Base-by-base conservation (phyloP, 2,329 filamentous ascomycete species). In the Fusarium camptoceras region DNA sequence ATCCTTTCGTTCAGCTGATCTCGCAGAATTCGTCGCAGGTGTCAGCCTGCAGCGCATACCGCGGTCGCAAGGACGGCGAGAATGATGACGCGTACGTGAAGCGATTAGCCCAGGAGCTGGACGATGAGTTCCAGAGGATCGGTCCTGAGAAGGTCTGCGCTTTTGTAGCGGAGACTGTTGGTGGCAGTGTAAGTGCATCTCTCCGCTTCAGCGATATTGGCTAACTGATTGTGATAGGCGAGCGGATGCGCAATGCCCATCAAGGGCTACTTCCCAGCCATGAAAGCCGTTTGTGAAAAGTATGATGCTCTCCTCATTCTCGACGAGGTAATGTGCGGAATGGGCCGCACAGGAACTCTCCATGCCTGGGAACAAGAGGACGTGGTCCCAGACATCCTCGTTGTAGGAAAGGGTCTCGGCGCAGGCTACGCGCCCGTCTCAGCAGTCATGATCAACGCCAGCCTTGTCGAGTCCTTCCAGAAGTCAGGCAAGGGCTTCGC, bases 291-390 rank as follows among this genome's bases (percentile, higher is more conserved):
- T 0, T 90, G 88, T 74, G 81, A 86, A 24, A 83, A 83, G 57
- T 79, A 89, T 59, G 86, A 85, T 3, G 84, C 85, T 0, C 80
- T 90, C 4, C 79, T 89, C 8, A 82, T 88, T n/a, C 66, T 88
- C 0, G 87, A 88, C 58, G 85, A 88, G 76, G 85, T 94, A 63
- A 93, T 94, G 91, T 90, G 86, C 51, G 90, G 90, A 12, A 87
- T 88, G 78, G 89, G 89, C 5, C 84, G 89, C 5, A 85, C 83
- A 0, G 89, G 89, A 0, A 87, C 82, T 8, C 78, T 92, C 70
- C 86, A 92, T 77, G 87, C 88, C 0, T 92, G 87, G 85, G 83
- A 91, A 73, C 84, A 89, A 48, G 86, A 90, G 81, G 82, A n/a
- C 6, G 70, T 84, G 0, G 70, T 75, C 12, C 91, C 91, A 0